phyloP scores from a whole-genome alignment of 2,329 filamentous ascomycete genomes.

The Diaporthe ampelina region DNA sequence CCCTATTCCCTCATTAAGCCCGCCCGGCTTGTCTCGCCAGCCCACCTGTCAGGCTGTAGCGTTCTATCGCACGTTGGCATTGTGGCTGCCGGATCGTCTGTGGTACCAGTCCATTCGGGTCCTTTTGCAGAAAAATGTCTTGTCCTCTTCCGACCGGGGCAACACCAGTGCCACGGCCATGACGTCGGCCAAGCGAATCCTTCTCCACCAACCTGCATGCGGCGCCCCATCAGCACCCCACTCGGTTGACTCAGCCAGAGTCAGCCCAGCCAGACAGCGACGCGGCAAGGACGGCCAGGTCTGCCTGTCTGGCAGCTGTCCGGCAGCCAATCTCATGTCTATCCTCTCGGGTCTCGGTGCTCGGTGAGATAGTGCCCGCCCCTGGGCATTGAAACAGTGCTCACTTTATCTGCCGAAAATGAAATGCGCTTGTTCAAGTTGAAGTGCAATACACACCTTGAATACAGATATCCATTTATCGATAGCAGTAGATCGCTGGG shows the following conservation, averaged over 20 bases:
- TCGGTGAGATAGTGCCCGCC: not conserved
- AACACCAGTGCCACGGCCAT: not conserved
- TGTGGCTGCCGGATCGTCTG: not conserved
- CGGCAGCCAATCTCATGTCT: not conserved
- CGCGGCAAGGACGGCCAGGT: not conserved
- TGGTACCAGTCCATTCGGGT: slow-evolving; percentile 24
- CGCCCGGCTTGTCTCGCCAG: too few species aligned
- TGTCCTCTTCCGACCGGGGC: slow-evolving; percentile 10
- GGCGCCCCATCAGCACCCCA: slow-evolving; percentile 7
- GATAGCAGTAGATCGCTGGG: not conserved
- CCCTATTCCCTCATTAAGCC: not conserved
- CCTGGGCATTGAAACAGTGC: not conserved
- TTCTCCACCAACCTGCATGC: slow-evolving; percentile 24
- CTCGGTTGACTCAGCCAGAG: slow-evolving; percentile 12
- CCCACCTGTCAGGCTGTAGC: not conserved
- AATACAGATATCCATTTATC: not conserved
- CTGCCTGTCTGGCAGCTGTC: not conserved
- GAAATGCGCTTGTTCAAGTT: too few species aligned
- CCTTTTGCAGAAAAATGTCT: slow-evolving; percentile 3
- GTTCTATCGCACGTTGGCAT: not conserved
- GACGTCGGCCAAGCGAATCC: slow-evolving; percentile 31
- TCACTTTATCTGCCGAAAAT: not conserved
- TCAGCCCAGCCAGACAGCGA: not conserved
- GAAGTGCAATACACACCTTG: not conserved
- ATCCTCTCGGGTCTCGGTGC: not conserved